Conservation (phyloP, 192 early-diverging fungal genomes). For the Backusella liffmaniae region DNA sequence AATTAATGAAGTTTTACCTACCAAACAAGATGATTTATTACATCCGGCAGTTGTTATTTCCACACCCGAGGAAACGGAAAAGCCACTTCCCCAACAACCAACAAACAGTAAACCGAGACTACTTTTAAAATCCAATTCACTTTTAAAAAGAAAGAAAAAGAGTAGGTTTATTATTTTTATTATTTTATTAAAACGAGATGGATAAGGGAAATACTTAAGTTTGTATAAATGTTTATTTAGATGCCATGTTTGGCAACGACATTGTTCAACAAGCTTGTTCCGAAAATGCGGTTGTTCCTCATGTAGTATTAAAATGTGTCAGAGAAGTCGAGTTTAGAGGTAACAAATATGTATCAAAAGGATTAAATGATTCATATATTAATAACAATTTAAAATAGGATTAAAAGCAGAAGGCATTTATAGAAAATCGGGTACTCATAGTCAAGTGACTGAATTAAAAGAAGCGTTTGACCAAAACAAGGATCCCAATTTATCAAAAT, state of each 20-base stretch:
- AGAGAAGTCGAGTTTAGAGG: constrained; percentile 63
- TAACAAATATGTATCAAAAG: neutral
- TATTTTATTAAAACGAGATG: neutral
- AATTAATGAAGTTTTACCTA: neutral
- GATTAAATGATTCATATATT: neutral
- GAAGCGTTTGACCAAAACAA: constrained; percentile 56
- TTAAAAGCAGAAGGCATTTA: constrained; percentile 76
- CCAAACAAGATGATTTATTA: neutral
- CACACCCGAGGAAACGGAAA: neutral
- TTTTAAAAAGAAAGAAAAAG: neutral
- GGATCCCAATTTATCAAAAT: constrained; percentile 46
- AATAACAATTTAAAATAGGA: constrained; percentile 6
- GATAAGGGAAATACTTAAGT: neutral
- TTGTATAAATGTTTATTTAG: neutral
- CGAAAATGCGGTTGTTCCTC: constrained; percentile 60
- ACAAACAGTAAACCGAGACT: neutral
- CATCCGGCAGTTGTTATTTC: constrained; percentile 8
- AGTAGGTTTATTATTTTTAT: neutral
- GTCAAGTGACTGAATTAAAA: constrained; percentile 61
- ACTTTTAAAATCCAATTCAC: neutral
- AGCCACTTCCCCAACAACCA: neutral
- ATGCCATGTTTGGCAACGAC: constrained; percentile 62
- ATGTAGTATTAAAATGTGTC: constrained; percentile 69
- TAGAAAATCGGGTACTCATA: constrained; percentile 71
- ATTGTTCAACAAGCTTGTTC: constrained; percentile 52